phyloP scores from a whole-genome alignment of 192 early-diverging fungal genomes.

The Coemansia reversa region DNA sequence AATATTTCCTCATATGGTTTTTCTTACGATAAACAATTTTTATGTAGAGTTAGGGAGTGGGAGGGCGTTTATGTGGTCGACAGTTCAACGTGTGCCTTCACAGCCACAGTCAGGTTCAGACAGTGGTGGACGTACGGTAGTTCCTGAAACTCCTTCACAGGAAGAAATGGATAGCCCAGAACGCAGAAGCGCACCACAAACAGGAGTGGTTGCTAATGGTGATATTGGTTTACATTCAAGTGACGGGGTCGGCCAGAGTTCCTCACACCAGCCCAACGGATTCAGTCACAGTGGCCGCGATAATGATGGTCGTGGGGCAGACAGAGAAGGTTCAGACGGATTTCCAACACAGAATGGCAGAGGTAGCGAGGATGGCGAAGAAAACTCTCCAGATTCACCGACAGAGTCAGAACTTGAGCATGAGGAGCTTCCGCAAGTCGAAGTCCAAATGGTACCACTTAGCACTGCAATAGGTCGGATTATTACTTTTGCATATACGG shows the following conservation, averaged over 20 bases:
- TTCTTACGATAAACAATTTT: not conserved
- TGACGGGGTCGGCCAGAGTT: not conserved
- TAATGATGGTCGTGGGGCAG: not conserved
- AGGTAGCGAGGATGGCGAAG: conserved; percentile 5
- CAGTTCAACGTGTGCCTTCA: conserved; percentile 46
- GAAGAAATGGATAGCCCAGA: not conserved
- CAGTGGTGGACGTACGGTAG: conserved; percentile 19
- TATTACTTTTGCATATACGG: conserved; percentile 63
- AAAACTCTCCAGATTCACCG: conserved; percentile 4
- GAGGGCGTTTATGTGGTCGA: conserved; percentile 30
- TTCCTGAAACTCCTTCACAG: conserved; percentile 18
- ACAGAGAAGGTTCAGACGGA: conserved; percentile 3
- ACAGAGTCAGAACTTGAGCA: conserved; percentile 14
- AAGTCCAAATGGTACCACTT: conserved; percentile 64
- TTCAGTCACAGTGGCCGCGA: conserved; percentile 2
- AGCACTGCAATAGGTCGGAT: conserved; percentile 61
- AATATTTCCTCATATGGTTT: not conserved
- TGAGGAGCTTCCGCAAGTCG: conserved; percentile 58
- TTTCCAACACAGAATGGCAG: not conserved
- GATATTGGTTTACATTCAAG: not conserved
- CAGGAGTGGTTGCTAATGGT: not conserved
- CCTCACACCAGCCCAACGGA: conserved; percentile 1
- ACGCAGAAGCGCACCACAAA: not conserved
- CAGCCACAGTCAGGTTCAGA: conserved; percentile 16
- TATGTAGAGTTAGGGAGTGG: not conserved